Base-by-base conservation (phyloP, 2,329 filamentous ascomycete genomes). In the Ophiostoma angusticollis region DNA sequence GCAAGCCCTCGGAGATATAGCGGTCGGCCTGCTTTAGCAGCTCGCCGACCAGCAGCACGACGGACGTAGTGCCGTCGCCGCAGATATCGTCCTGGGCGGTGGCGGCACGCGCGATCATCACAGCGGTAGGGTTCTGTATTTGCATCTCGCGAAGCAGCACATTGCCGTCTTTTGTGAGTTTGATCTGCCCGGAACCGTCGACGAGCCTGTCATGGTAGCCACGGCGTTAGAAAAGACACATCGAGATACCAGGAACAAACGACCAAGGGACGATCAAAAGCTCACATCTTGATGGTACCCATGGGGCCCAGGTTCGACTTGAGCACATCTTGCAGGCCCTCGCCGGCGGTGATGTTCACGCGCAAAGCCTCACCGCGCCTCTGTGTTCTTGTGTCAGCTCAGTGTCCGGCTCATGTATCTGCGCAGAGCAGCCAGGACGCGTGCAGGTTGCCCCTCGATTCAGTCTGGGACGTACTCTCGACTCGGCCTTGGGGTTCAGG, bases 71-170 rank as follows among this genome's bases (percentile, higher is more conserved):
- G 55, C 91, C 91, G 61, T 98, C 91, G 55, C 91, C 91, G 52
- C 85, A 93, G 52, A 98, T 98, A 55, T 98, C 91, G 61, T 98
- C 91, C 61, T 98, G 89, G 50, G 91, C 91, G 27, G 91, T 98
- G 42, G 91, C 91, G 54, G 89, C 86, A 57, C 76, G 67, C 41
- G 75, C 76, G 59, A 80, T 80, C 75, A 80, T 80, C 46, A 91
- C 91, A 49, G 91, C 91, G 25, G 91, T 98, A 21, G 91, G 91
- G 62, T 96, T 96, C 67, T 95, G 89, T 58, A 96, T 96, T 77
- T 96, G 87, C 76, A 80, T 80, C 60, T 81, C 77, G 53, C 77
- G 68, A 47, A 80, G 63, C 19, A 80, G 68, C 45, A 96, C 89
- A 55, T 93, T 95, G 58, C 91, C 91, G 65, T 98, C 91, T 64